Evolutionary conservation across 2,329 filamentous ascomycete species (phyloP), one percentile per base, ranked within the genome.

Genomic region (Lasiodiplodia theobromae): DNA sequence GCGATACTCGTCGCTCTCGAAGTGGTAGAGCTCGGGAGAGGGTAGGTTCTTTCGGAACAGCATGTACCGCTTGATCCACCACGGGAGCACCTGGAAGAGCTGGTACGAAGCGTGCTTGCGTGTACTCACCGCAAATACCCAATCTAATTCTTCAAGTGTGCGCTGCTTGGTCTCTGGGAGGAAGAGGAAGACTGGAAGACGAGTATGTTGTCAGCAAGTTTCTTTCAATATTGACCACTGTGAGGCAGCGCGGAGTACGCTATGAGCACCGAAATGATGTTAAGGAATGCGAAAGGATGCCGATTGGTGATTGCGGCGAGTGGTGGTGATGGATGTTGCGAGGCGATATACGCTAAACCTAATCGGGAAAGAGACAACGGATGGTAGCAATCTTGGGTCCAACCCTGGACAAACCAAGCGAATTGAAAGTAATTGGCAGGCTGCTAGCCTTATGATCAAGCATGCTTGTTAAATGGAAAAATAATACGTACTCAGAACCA

Each of bases 101-200:
- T 82, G 79, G 68, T 82, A 83, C 21, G 72, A 73, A 70, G 80
- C 79, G 70, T 82, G 81, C 6, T 73, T 78, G n/a, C 76, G 72
- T 0, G 79, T 81, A 0, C 82, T 80, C 0, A 84, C 80, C 21
- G 79, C 84, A 70, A 86, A 86, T 66, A 86, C 79, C 71, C 84
- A 85, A 69, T 85, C 82, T 18, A 85, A 76, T 70, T 84, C 82
- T 71, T 85, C 82, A n/a, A 84, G 80, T 0, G 82, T 83, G 10
- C 80, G 75, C 71, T 83, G 81, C 72, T 84, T 84, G 57, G 82
- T 84, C 71, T 84, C 82, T 25, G 81, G 80, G 38, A 84, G 77
- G 75, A 85, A 87, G 51, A 90, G 80, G 80, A 89, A 90, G 71
- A 91, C 71, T 79, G 77, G 77, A 23, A 31, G 18, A 57, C 5